A percentile compares a stretch with the other conserved stretches of the same genome.
These are phyloP conservation scores for Globisporangium heterothallicum DNA, from an alignment of 352 stramenopile genomes.

Conservation along the genomic window DNA sequence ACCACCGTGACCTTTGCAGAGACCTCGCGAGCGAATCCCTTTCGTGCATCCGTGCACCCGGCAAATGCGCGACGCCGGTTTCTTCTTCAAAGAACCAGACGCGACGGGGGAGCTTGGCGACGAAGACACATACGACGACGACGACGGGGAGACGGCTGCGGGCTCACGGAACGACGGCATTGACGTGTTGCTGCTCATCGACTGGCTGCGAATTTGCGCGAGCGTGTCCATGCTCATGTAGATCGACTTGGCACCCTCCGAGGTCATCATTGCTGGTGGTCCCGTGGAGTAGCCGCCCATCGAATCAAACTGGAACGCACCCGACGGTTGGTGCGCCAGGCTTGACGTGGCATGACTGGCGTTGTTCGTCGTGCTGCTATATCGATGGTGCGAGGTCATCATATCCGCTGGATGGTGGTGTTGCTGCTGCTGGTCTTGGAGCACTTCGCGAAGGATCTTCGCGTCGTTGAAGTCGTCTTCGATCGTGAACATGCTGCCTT, in stretches of 20 bases:
- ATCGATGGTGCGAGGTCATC: background rate
- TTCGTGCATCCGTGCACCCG: constrained; percentile 73
- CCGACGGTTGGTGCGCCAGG: background rate
- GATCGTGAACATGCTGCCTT: background rate
- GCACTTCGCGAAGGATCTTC: constrained; percentile 14
- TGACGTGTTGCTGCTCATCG: background rate
- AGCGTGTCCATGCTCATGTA: constrained; percentile 13
- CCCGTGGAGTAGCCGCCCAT: background rate
- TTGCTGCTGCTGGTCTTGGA: constrained; percentile 8
- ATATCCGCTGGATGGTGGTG: background rate
- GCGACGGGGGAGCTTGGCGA: constrained; percentile 12
- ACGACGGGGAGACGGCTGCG: constrained; percentile 2
- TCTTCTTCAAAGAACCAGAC: constrained; percentile 44
- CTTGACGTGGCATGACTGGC: background rate
- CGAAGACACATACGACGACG: constrained; percentile 8
- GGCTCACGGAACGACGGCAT: background rate
- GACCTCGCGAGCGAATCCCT: constrained; percentile 69
- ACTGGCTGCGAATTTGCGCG: constrained; percentile 1
- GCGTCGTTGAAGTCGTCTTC: constrained; percentile 13
- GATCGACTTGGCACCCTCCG: constrained; percentile 4
- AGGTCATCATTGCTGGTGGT: too few relatives aligned
- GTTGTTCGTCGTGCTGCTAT: background rate
- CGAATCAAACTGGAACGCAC: background rate
- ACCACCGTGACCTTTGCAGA: constrained; percentile 84
- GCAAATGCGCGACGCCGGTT: constrained; percentile 66